These are phyloP conservation scores for Fusarium camptoceras DNA, from an alignment of 2,329 filamentous ascomycete genomes.

Conservation along the genomic window DNA sequence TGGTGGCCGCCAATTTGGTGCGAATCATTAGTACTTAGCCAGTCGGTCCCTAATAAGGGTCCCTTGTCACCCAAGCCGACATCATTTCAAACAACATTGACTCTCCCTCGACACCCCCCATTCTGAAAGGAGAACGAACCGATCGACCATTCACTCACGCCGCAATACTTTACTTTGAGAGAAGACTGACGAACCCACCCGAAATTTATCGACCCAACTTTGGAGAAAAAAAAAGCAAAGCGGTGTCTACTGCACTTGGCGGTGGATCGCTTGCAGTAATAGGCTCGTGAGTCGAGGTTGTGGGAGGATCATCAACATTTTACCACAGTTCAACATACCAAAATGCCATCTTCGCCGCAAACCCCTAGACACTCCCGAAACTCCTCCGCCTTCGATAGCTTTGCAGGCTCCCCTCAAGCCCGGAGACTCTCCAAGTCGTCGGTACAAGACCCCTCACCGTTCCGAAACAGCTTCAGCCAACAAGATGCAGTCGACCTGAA, in stretches of 20 bases:
- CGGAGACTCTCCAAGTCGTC: constrained; percentile 65
- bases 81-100: constrained; percentile 41
- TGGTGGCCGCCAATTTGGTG: constrained; percentile 39
- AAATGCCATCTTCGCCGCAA: constrained; percentile 59
- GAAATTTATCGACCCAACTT: background rate
- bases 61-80: constrained; percentile 41
- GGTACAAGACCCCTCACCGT: constrained; percentile 61
- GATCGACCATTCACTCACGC: constrained; percentile 20
- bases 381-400: constrained; percentile 65
- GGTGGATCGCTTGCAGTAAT: constrained; percentile 32
- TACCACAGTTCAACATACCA: constrained; percentile 22
- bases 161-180: constrained; percentile 8
- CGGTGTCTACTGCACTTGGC: constrained; percentile 22
- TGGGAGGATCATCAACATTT: constrained; percentile 22
- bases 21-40: constrained; percentile 19
- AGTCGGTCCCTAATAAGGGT: constrained; percentile 41
- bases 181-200: background rate
- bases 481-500: constrained; percentile 61
- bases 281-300: constrained; percentile 26
- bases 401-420: constrained; percentile 58
- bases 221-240: background rate
- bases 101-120: constrained; percentile 39
- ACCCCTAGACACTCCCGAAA: constrained; percentile 71
- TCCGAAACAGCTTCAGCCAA: constrained; percentile 62
- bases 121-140: constrained; percentile 33